A percentile compares a stretch with the other conserved stretches of the same genome.
phyloP scores from a whole-genome alignment of 2,329 filamentous ascomycete species.

The Rhynchosporium graminicola region DNA sequence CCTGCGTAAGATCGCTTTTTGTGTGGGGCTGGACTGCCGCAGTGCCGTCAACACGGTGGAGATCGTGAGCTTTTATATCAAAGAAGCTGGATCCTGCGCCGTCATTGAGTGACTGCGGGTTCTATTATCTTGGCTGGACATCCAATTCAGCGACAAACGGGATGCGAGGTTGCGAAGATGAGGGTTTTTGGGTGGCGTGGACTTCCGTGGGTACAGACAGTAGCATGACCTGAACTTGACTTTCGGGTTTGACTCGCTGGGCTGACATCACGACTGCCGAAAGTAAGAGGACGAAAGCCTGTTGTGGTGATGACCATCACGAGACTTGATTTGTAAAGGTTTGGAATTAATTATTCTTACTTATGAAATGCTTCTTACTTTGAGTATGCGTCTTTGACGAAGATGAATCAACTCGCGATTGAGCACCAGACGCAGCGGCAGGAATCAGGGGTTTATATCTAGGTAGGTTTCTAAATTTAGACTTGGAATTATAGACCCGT shows the following conservation, averaged over 20 bases:
- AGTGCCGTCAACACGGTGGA: too few species aligned
- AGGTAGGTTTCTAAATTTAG: too few species aligned
- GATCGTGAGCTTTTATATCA: constrained; percentile 3
- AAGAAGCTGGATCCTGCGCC: neutral
- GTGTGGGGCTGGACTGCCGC: too few species aligned
- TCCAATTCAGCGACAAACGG: neutral
- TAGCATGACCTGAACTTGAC: neutral
- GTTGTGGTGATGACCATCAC: neutral
- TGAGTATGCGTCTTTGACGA: too few species aligned
- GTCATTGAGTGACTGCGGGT: neutral
- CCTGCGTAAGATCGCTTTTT: too few species aligned
- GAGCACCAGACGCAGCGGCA: too few species aligned
- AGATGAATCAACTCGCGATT: too few species aligned
- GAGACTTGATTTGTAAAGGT: neutral
- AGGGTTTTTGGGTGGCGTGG: constrained; percentile 3
- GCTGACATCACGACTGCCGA: constrained; percentile 8
- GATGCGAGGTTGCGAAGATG: neutral
- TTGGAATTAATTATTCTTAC: neutral
- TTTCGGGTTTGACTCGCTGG: neutral
- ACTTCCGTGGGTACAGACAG: too few species aligned
- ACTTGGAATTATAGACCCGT: too few species aligned
- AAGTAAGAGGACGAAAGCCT: neutral
- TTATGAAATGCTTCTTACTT: too few species aligned
- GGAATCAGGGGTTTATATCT: too few species aligned
- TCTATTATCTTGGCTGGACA: neutral